A percentile compares a stretch with the other conserved stretches of the same genome.
Evolutionary conservation across 768 basidiomycete species (phyloP).

Genomic region (Podaxis carcinomalis): DNA sequence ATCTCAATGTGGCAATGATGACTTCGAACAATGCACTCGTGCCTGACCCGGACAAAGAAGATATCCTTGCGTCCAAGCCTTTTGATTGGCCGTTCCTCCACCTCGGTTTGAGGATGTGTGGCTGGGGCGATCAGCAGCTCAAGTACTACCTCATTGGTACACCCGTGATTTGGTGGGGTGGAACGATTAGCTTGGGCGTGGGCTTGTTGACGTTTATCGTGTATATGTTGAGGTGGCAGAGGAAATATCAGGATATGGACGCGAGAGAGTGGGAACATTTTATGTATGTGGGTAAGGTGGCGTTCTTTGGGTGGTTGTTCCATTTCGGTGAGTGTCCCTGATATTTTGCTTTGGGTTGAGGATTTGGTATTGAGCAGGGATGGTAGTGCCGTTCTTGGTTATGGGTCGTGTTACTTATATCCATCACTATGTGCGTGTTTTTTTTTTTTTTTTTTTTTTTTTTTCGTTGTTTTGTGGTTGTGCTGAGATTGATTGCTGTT

Average conservation of each 20-base stretch:
- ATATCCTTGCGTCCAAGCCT: slow-evolving; percentile 91
- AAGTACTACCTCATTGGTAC: slow-evolving; percentile 95
- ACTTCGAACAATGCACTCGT: slow-evolving; percentile 98
- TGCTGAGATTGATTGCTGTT: slow-evolving; percentile 6
- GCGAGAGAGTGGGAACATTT: slow-evolving; percentile 96
- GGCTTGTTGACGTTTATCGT: slow-evolving; percentile 48
- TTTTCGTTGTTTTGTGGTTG: not conserved
- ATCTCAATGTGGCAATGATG: slow-evolving; percentile 99
- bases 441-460: not conserved
- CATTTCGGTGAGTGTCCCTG: slow-evolving; percentile 67
- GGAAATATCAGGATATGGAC: slow-evolving; percentile 91
- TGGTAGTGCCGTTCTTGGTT: slow-evolving; percentile 87
- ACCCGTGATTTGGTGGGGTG: slow-evolving; percentile 91
- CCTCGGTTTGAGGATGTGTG: slow-evolving; percentile 94
- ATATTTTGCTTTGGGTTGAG: not conserved
- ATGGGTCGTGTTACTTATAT: slow-evolving; percentile 98
- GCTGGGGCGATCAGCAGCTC: slow-evolving; percentile 81
- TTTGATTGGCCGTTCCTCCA: slow-evolving; percentile 92
- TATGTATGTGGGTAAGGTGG: slow-evolving; percentile 87
- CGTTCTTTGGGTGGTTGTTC: slow-evolving; percentile 87
- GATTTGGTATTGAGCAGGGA: not conserved
- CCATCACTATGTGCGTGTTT: slow-evolving; percentile 85
- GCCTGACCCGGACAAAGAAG: slow-evolving; percentile 97
- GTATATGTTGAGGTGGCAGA: slow-evolving; percentile 80
- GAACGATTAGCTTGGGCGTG: slow-evolving; percentile 59